phyloP scores from a whole-genome alignment of 2,329 filamentous ascomycete species.

The Trichoderma sp. region DNA sequence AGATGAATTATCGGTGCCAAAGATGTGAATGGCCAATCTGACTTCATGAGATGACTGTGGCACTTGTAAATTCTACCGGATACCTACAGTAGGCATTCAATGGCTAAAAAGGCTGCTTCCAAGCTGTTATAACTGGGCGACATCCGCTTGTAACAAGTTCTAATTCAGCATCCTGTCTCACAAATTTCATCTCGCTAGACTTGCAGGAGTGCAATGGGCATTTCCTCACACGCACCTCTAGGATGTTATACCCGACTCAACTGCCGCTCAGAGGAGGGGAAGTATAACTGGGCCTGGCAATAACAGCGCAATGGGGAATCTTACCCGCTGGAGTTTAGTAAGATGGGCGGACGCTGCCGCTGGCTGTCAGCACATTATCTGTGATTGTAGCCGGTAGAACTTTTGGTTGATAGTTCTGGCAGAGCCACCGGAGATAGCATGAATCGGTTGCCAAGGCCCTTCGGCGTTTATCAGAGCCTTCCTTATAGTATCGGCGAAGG shows the following conservation, averaged over 20 bases:
- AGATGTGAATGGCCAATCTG: neutral
- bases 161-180: neutral
- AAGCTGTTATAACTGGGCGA: too few species aligned
- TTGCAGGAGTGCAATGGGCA: neutral
- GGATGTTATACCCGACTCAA: neutral
- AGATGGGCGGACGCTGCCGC: neutral
- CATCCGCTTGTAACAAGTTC: neutral
- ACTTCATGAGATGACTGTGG: neutral
- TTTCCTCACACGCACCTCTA: neutral
- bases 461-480: neutral
- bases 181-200: neutral
- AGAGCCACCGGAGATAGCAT: neutral
- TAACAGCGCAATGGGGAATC: neutral
- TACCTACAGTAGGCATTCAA: neutral
- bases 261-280: neutral
- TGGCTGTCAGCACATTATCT: conserved; percentile 15
- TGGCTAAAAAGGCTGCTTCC: neutral
- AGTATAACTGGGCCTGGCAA: neutral
- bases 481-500: neutral
- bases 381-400: neutral
- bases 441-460: neutral
- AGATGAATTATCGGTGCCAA: neutral
- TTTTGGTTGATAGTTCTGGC: neutral
- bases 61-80: neutral
- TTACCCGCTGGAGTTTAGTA: neutral